phyloP scores from a whole-genome alignment of 2,329 filamentous ascomycete species.

The Calonectria multiphialidica region DNA sequence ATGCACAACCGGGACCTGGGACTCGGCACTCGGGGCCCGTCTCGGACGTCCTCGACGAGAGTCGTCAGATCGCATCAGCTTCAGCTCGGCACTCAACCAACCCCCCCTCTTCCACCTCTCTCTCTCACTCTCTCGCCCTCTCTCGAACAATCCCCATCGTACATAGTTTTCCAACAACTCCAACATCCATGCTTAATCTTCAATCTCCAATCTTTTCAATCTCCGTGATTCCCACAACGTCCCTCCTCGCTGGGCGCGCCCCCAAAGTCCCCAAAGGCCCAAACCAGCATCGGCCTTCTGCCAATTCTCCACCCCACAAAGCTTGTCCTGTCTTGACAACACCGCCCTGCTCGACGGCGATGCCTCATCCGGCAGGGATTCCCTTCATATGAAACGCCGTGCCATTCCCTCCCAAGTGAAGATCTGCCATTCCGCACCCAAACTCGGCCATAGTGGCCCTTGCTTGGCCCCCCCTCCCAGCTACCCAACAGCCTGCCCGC shows the following conservation, averaged over 20 bases:
- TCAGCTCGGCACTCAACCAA: background rate
- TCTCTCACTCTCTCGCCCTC: no score
- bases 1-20: slow-evolving; percentile 3
- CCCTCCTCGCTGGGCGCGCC: slow-evolving; percentile 6
- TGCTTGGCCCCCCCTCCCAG: background rate
- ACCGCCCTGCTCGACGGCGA: slow-evolving; percentile 36
- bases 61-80: background rate
- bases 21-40: background rate
- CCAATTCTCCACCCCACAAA: slow-evolving; percentile 46
- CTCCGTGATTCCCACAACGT: slow-evolving; percentile 3
- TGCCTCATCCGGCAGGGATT: slow-evolving; percentile 47
- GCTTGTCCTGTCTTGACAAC: slow-evolving; percentile 55
- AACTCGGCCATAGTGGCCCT: slow-evolving; percentile 23
- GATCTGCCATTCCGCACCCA: slow-evolving; percentile 36
- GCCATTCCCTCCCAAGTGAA: slow-evolving; percentile 40
- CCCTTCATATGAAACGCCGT: slow-evolving; percentile 49
- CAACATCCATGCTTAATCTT: slow-evolving; percentile 7
- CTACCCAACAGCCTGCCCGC: slow-evolving; percentile 21
- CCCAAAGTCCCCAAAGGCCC: slow-evolving; percentile 24
- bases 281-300: slow-evolving; percentile 14
- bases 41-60: background rate
- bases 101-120: no score
- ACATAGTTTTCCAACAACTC: background rate
- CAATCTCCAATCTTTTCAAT: slow-evolving; percentile 19
- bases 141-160: no score